Evolutionary conservation across 257 asterid species (phyloP), one percentile per base, ranked within the genome.

Genomic region (Rauvolfia tetraphylla): DNA sequence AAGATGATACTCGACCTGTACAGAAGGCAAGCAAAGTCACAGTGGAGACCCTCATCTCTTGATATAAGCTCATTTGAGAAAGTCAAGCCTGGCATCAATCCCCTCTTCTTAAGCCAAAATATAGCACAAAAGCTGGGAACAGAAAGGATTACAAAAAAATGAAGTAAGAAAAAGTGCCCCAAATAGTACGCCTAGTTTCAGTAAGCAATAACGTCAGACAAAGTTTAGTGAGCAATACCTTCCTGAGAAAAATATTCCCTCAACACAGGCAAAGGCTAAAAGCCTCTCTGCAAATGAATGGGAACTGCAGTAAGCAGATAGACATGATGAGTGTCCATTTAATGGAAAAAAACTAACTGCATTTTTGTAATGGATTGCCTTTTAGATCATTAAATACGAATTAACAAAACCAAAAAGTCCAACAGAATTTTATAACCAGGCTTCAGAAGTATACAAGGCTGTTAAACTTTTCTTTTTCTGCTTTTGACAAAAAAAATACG

Each of bases 201-300:
- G 39, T 53, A 29, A 73, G 51, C 73, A 54, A 68, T 29, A 42
- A 44, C 5, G 14, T 23, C 58, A 46, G 23, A 11, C 14, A 18
- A 48, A 36, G 68, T 51, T 20, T 7, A 59, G 62, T 58, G 48
- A 76, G n/a, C n/a, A 39, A 61, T 88, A 90, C 96, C 94, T 92
- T 74, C 96, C 95, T 1, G 92, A 90, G 87, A 90, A 92, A 88
- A 90, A 92, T 82, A 90, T 92, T 79, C 97, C 96, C 85, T 92
- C 97, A 12, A 89, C 85, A 72, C 97, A 90, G 56, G 97, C 95
- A 82, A 92, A 88, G 66, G 96, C 97, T 27, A 92, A 85, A 7
- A 92, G 88, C 69, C 97, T 88, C 88, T 92, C 96, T 3, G 92
- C 92, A 78, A 92, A 92, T 27, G 95, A 82, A 79, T 83, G 79